Percentiles rank a stretch among this genome's conserved stretches.
Conservation (phyloP, 257 asterid genomes). For the Cinchona pubescens region DNA sequence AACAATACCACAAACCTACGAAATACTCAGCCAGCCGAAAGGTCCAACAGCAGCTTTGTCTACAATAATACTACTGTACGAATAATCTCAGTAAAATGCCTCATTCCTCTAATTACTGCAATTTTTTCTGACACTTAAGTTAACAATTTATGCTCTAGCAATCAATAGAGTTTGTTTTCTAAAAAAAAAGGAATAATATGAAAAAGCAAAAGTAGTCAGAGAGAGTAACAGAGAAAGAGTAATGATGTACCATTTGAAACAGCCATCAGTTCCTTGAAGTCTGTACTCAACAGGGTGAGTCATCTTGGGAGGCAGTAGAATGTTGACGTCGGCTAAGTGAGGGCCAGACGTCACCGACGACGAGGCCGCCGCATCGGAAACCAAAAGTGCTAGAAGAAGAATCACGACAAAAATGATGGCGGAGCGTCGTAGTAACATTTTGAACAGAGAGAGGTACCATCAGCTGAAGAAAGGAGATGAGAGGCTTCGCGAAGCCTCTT, state of each 20-base stretch:
- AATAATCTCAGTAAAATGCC: not conserved
- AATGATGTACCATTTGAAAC: conserved; percentile 69
- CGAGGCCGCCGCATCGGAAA: conserved; percentile 7
- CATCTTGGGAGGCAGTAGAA: conserved; percentile 87
- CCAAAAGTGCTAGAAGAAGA: not conserved
- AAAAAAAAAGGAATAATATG: no score
- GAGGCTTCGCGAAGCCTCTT: no score
- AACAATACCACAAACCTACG: not conserved
- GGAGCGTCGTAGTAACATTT: conserved; percentile 10
- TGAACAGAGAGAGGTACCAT: not conserved
- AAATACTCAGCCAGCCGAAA: not conserved
- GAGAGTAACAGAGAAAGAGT: not conserved
- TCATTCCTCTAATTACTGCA: not conserved
- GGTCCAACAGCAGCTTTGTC: not conserved
- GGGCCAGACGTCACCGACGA: conserved; percentile 53
- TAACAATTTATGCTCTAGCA: no score
- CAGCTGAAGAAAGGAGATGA: not conserved
- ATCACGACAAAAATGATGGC: not conserved
- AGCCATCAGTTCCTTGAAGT: conserved; percentile 93
- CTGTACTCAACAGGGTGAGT: conserved; percentile 86
- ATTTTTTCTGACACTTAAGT: not conserved
- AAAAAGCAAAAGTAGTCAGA: not conserved
- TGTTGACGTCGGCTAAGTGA: conserved; percentile 86
- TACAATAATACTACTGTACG: not conserved
- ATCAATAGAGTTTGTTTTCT: no score